Evolutionary conservation across 345 rosid species (phyloP), one percentile per base, ranked within the genome.

Genomic region (Luvunga scandens): DNA sequence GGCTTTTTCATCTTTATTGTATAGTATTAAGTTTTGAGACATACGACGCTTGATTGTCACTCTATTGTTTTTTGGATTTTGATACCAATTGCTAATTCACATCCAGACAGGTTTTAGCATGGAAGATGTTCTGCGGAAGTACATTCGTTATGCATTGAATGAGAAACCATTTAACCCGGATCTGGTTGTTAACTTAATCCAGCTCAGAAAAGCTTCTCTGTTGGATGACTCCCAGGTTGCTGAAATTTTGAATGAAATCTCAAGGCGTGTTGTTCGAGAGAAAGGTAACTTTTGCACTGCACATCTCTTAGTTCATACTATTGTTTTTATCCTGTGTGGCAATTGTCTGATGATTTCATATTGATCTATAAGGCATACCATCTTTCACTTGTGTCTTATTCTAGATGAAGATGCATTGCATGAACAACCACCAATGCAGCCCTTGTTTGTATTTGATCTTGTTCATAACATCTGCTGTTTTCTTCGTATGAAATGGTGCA

Each of bases 31-130:
- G 19, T 18, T 61, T 60, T 74, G 38, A 27, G 30, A 25, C 22
- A 42, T 45, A 45, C 4, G 6, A 68, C 12, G 56, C 31, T 12
- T 65, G n/a, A 24, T 60, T 77, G 8, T 72, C 24, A 28, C 59
- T 18, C 60, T 66, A 27, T 31, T 69, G 73, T 72, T 33, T 82
- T 7, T 61, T 67, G 66, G 70, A 72, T 77, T 78, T 86, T 89
- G 87, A 86, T 79, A 82, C 74, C 53, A 68, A 68, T 38, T 78
- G 74, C 73, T 86, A 64, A 78, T 86, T 79, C 48, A 27, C 77
- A 79, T 88, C 83, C 98, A 94, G 99, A 96, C 98, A 90, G 99
- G 89, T 84, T 94, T 92, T 82, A 88, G 86, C 87, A 85, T 86
- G 92, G 97, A 89, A 88, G 99, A 92, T 76, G 84, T 96, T 69